Evolutionary conservation across 768 basidiomycete species (phyloP), one percentile per base, ranked within the genome.

Genomic region (Cystofilobasidium ferigula): DNA sequence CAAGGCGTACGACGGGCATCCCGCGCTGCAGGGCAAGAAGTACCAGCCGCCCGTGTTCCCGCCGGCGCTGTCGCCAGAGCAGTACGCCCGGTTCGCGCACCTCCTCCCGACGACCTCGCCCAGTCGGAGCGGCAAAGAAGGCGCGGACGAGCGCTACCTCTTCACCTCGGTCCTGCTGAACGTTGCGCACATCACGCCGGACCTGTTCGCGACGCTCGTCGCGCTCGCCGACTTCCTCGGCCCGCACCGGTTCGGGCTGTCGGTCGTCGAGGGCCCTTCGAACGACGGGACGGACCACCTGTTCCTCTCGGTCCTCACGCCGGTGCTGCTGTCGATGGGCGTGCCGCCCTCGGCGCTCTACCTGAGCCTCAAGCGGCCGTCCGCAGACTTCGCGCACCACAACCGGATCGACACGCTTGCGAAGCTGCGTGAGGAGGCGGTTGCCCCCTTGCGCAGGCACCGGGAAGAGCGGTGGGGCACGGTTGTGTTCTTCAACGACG

Each of bases 401-500:
- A 71, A 74, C 54, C 71, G 76, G 35, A 76, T 76, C 38, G 72
- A 71, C 35, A 68, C 71, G 0, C 71, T 76, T 7, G 76, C 76
- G 0, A 64, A 69, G n/a, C 68, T 77, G 70, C 69, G 76, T 6
- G 75, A 77, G 70, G 70, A 67, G 22, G 74, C 72, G 1, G 62
- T 77, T 63, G 58, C 69, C 30, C 75, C 76, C 1, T 40, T 75
- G 67, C 68, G 75, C 72, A 42, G 69, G 67, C 14, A 58, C 70
- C 8, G 69, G 70, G 20, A 65, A 71, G 12, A 69, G 10, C 34
- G 12, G 16, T 51, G 57, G 30, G 35, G 45, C 28, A 45, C 70
- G 16, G 69, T 75, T 40, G 61, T 77, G 0, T 75, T 70, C 63
- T 72, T 76, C 69, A 77, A 77, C 69, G 76, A 76, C 61, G 75